Evolutionary conservation across 2,329 filamentous ascomycete genomes (phyloP).

Genomic region (Calonectria crousiana): DNA sequence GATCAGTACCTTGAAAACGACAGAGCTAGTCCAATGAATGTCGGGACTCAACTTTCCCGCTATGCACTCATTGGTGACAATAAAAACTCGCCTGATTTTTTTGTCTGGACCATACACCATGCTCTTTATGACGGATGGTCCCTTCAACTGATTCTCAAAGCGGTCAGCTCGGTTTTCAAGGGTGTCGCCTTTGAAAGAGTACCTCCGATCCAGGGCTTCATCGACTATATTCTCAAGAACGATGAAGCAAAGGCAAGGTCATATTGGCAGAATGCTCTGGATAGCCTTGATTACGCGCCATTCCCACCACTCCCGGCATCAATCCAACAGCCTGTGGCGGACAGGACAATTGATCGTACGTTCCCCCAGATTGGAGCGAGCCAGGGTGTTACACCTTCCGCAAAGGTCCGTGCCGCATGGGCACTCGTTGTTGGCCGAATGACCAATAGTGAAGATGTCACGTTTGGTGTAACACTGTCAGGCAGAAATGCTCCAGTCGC

Average conservation of each 20-base stretch:
- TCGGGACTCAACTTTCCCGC: slow-evolving; percentile 19
- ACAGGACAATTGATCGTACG: slow-evolving; percentile 2
- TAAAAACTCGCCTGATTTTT: background rate
- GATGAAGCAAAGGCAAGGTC: background rate
- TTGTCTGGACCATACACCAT: slow-evolving; percentile 45
- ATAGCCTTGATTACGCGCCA: background rate
- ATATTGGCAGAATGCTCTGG: slow-evolving; percentile 19
- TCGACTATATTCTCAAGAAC: slow-evolving; percentile 8
- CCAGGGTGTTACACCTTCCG: slow-evolving; percentile 17
- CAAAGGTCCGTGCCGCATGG: slow-evolving; percentile 45
- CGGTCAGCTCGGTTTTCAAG: slow-evolving; percentile 18
- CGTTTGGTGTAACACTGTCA: slow-evolving; percentile 40
- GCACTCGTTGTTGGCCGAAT: slow-evolving; percentile 37
- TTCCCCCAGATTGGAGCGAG: background rate
- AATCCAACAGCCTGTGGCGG: slow-evolving; percentile 12
- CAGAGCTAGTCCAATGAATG: slow-evolving; percentile 3
- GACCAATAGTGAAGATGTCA: slow-evolving; percentile 33
- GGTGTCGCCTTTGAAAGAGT: background rate
- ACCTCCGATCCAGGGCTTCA: slow-evolving; percentile 8
- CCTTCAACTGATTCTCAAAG: slow-evolving; percentile 29
- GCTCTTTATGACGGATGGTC: slow-evolving; percentile 48
- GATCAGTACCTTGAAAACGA: slow-evolving; percentile 15
- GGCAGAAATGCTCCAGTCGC: slow-evolving; percentile 41
- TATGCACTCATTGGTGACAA: slow-evolving; percentile 2
- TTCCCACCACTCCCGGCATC: slow-evolving; percentile 20